These are phyloP conservation scores for Colletotrichum sp. DNA, from an alignment of 2,329 filamentous ascomycete genomes.

Conservation along the genomic window DNA sequence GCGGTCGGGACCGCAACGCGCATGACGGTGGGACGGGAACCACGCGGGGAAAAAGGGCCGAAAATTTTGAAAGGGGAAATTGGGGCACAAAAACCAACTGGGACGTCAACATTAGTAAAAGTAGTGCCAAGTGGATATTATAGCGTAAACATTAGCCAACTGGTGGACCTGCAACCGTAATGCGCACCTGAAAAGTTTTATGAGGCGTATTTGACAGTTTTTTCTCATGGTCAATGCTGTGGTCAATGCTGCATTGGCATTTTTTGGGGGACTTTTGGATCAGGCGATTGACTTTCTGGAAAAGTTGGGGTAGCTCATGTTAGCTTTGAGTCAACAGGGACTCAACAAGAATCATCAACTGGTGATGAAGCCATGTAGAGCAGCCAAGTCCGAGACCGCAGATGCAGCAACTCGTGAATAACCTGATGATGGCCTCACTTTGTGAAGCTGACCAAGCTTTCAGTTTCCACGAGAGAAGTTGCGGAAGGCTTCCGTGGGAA, in stretches of 20 bases:
- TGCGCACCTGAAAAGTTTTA: slow-evolving; percentile 14
- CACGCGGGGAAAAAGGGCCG: slow-evolving; percentile 16
- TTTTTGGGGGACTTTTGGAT: neutral
- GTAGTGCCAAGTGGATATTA: slow-evolving; percentile 2
- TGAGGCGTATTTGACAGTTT: neutral
- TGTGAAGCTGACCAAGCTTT: neutral
- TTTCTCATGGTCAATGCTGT: neutral
- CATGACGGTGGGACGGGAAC: neutral
- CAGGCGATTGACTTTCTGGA: neutral
- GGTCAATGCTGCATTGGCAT: neutral
- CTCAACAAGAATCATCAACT: neutral
- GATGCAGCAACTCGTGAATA: neutral
- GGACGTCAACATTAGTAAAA: slow-evolving; percentile 6
- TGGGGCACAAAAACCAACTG: neutral
- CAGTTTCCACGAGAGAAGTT: neutral
- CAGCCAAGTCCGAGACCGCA: neutral
- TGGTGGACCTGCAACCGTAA: neutral
- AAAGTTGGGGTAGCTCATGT: neutral
- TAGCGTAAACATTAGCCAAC: slow-evolving; percentile 20
- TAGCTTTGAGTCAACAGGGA: neutral
- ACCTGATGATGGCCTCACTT: neutral
- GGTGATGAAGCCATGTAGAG: neutral
- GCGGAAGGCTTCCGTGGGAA: slow-evolving; percentile 7
- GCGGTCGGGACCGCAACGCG: neutral
- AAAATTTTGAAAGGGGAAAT: neutral